Evolutionary conservation across 1,284 basidiomycete species (phyloP), one percentile per base, ranked within the genome.

Genomic region (Rhizoctonia solani): DNA sequence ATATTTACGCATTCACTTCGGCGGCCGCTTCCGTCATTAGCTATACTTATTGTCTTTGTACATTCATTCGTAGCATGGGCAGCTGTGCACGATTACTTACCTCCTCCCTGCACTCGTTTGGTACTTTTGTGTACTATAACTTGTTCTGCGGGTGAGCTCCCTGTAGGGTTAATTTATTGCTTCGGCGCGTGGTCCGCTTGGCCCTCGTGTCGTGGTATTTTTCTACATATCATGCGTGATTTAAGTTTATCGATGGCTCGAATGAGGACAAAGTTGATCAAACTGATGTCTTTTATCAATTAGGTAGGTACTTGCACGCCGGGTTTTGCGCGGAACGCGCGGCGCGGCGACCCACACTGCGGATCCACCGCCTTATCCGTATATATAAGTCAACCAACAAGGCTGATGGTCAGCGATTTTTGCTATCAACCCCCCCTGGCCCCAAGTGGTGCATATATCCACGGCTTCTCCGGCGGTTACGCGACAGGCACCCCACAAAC

Each of bases 51-150:
- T 49, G 5, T 34, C 55, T n/a, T 5, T 34, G 32, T 34, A 34
- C 32, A 21, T 42, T 65, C 14, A 9, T 53, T 65, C 59, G 59
- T 53, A 4, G 59, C 39, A 53, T 47, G 49, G 59, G 59, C 50
- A 65, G 59, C 59, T 65, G 49, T 65, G 50, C 59, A 49, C 59
- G 59, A 65, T 65, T 65, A 46, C 4, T 65, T 65, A 65, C 59
- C 59, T 65, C 59, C 59, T 65, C 59, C 59, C 59, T 44, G 59
- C 59, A 44, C 59, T 63, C 21, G 47, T 65, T 19, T 25, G 23
- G 6, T 27, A 4, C 16, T 37, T 49, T 25, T 46, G 34, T 65
- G 59, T 65, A 65, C 5, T 42, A n/a, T 32, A 52, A 65, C 49
- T 9, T 53, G 59, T 53, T 41, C 23, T 53, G 49, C 59, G 49